Conservation (phyloP, 2,329 filamentous ascomycete genomes). For the Claviceps pazoutovae region DNA sequence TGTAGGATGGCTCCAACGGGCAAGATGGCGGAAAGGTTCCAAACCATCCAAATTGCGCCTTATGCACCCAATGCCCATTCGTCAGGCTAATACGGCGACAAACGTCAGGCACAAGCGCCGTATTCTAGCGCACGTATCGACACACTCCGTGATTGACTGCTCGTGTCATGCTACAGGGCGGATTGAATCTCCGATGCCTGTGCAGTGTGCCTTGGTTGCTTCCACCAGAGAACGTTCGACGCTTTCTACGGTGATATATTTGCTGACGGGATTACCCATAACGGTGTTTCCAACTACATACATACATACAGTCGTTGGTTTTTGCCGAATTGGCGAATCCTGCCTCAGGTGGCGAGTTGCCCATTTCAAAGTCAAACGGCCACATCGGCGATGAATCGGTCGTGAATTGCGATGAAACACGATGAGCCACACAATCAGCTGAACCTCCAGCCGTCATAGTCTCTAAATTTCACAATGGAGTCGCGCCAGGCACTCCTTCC, state of each 20-base stretch:
- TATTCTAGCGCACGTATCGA: not conserved
- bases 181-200: not conserved
- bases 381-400: not conserved
- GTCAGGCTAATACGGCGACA: not conserved
- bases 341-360: not conserved
- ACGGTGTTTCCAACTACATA: no score
- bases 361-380: not conserved
- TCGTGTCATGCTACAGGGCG: not conserved
- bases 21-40: not conserved
- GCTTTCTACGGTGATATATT: no score
- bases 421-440: no score
- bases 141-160: not conserved
- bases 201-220: not conserved
- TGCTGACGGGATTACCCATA: no score
- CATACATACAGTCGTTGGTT: no score
- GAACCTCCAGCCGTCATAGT: no score
- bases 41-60: conserved; percentile 1
- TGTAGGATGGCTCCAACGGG: not conserved
- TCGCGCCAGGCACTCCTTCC: no score
- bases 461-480: no score
- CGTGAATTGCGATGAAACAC: not conserved
- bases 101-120: not conserved
- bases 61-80: not conserved
- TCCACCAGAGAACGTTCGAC: not conserved
- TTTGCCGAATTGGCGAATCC: no score